Evolutionary conservation across 2,329 filamentous ascomycete species (phyloP), one percentile per base, ranked within the genome.

Genomic region (Fonsecaea pedrosoi): DNA sequence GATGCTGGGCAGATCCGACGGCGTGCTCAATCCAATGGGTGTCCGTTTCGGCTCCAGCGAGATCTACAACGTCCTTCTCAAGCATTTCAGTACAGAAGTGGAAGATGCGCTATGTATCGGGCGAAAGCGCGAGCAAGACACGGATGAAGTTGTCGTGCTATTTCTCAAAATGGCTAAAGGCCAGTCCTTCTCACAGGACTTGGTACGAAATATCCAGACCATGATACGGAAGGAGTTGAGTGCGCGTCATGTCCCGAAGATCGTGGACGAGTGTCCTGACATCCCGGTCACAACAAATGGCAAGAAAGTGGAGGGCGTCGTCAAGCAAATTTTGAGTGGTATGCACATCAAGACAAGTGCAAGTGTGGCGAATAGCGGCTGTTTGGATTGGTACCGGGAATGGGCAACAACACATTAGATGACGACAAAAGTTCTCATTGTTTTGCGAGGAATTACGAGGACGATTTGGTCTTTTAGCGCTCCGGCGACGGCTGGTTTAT

Each of bases 241-340:
- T 73, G 91, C 92, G 4, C 86, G 95, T 61, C 95, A 99, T 81
- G 93, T 98, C 0, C 94, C 94, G 0, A 90, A 88, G 0, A 82
- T 97, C 0, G 84, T 98, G 18, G 92, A 94, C 71, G 89, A 91
- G 76, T 94, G 91, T 69, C 88, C 89, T 0, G 93, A 94, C 42
- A 95, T 99, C 18, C 95, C 94, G 0, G 89, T 94, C 72, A 98
- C 95, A 15, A 89, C 89, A 2, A 99, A 99, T 75, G 94, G 94
- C 61, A 99, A 99, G 83, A 99, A 98, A 88, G 92, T 99, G 67
- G 94, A 99, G 78, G 93, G 96, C 56, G 92, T 92, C 0, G 94
- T 98, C 5, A 98, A 98, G 83, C 94, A 97, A 79, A 97, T 98
- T 54, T 81, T 99, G 1, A 96, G 92, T 34, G 94, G 94, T 0